Conservation (phyloP, 208 protist species). For the Leishmania tropica region DNA sequence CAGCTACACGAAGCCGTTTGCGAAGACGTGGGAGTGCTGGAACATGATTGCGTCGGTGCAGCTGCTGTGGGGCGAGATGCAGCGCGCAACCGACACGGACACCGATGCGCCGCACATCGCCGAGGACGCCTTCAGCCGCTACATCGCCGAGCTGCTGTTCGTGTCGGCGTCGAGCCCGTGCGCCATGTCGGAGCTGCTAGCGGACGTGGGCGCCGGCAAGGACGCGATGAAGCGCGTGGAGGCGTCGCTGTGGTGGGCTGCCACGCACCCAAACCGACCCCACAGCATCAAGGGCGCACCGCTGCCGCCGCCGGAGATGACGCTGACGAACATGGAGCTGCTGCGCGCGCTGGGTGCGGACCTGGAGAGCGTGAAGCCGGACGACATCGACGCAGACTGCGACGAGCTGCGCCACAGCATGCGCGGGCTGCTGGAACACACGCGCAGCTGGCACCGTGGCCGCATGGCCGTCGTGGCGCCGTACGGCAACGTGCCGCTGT, state of each 20-base stretch:
- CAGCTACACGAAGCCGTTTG: constrained; percentile 23
- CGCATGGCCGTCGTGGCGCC: constrained; percentile 11
- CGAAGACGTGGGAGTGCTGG: constrained; percentile 17
- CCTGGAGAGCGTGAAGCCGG: constrained; percentile 6
- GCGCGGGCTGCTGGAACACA: constrained; percentile 23
- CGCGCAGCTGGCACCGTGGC: constrained; percentile 15
- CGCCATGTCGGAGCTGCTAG: constrained; percentile 12
- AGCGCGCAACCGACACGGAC: not conserved
- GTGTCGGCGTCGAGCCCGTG: constrained; percentile 2
- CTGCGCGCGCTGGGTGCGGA: constrained; percentile 16
- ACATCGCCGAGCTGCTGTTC: constrained; percentile 15
- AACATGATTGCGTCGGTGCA: constrained; percentile 19
- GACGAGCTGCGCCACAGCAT: constrained; percentile 31
- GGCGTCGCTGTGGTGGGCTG: constrained; percentile 11
- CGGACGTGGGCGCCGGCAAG: constrained; percentile 1
- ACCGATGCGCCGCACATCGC: not conserved
- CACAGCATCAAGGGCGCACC: not conserved
- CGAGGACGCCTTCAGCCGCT: constrained; percentile 2
- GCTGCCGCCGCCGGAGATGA: constrained; percentile 2
- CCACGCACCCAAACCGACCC: not conserved
- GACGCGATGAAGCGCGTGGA: constrained; percentile 17
- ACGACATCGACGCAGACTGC: constrained; percentile 28
- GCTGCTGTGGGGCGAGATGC: constrained; percentile 23
- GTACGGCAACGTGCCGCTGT: constrained; percentile 25
- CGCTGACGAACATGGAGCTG: constrained; percentile 17